Evolutionary conservation across 1,284 basidiomycete species (phyloP), one percentile per base, ranked within the genome.

Genomic region (Cutaneotrichosporon sp.): DNA sequence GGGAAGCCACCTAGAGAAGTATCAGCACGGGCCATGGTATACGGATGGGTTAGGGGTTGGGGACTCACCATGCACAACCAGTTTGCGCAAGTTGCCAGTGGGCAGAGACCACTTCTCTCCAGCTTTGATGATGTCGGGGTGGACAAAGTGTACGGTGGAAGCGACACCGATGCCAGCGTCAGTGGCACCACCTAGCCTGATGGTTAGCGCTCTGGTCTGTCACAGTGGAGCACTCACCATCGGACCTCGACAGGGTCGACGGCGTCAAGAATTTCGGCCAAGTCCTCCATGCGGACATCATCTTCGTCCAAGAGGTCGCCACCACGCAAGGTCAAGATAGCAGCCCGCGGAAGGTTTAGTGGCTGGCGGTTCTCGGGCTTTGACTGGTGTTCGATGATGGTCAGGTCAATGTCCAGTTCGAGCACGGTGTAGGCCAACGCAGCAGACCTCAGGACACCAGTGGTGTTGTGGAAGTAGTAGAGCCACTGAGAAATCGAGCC

Each of bases 381-480:
- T 20, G 43, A 17, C 43, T 45, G 46, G 12, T 37, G 37, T n/a
- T 48, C 46, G 5, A 48, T 17, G 21, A 33, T 26, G n/a, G 36
- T n/a, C 4, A 48, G 23, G 26, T 48, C 46, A 30, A 48, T 48
- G 37, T 48, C 46, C 15, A 48, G 46, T 18, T 48, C 46, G n/a
- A 48, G 21, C 4, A 39, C 26, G 7, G 26, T 20, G 7, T 37
- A 37, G 8, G 33, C 37, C 12, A n/a, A 22, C 8, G 46, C 13
- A 1, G 36, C 37, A 13, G 36, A 15, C n/a, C 46, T 36, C 26
- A 48, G 39, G 9, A 40, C 23, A 10, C 46, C 46, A 18, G n/a
- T 14, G 15, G 22, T 38, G 26, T 33, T 30, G 37, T 48, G 23
- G 37, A 48, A 48, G 38, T 30, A 48, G 26, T 48, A 17, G 20